Conservation (phyloP, 805 yeast species). For the Debaryomyces hansenii region DNA sequence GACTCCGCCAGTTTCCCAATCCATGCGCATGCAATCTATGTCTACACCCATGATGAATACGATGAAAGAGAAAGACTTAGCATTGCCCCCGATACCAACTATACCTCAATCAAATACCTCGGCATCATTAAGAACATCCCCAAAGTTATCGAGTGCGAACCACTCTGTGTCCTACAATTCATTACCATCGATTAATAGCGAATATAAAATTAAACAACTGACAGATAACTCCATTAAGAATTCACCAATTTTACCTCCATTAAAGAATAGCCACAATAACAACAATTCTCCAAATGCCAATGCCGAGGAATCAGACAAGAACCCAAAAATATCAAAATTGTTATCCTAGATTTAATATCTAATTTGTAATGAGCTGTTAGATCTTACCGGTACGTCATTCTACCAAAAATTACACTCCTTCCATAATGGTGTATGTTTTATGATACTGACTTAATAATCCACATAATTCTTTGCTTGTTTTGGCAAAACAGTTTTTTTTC, state of each 20-base stretch:
- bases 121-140: conserved; percentile 1
- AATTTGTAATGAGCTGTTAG: too few relatives aligned
- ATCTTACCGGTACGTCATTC: too few relatives aligned
- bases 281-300: not conserved
- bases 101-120: not conserved
- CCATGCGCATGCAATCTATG: conserved; percentile 3
- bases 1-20: not conserved
- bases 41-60: not conserved
- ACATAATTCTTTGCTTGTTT: too few relatives aligned
- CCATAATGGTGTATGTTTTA: too few relatives aligned
- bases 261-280: not conserved
- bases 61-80: not conserved
- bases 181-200: not conserved
- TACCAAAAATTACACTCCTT: too few relatives aligned
- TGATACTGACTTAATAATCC: too few relatives aligned
- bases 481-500: too few relatives aligned
- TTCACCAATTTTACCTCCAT: conserved; percentile 10
- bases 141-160: not conserved
- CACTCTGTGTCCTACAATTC: conserved; percentile 1
- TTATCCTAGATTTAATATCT: conserved; percentile 9
- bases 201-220: not conserved
- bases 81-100: not conserved
- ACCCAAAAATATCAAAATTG: conserved; percentile 23
- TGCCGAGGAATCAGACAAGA: conserved; percentile 7
- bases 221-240: conserved; percentile 4